These are phyloP conservation scores for Haematococcus sp. DNA, from an alignment of 139 green algal genomes.

Conservation along the genomic window DNA sequence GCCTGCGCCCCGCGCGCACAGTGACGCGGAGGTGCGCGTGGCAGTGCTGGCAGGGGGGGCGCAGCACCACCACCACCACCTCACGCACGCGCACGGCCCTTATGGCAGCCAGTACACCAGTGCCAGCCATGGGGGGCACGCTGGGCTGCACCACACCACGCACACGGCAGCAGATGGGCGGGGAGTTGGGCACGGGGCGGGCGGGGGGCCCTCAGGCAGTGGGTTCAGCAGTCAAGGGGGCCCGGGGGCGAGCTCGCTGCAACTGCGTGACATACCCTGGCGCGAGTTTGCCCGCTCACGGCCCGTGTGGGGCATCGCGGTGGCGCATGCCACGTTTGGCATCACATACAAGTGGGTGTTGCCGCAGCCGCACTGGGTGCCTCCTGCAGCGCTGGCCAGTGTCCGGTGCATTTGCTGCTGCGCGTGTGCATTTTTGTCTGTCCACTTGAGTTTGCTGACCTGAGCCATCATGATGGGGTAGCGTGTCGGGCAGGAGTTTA, in stretches of 20 bases:
- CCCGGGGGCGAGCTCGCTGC: not conserved
- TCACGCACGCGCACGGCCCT: not conserved
- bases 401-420: too few relatives aligned
- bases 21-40: too few relatives aligned
- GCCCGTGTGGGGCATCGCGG: constrained; percentile 20
- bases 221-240: too few relatives aligned
- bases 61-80: constrained; percentile 1
- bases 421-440: too few relatives aligned
- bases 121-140: too few relatives aligned
- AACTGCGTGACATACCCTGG: constrained; percentile 26
- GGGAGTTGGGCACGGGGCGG: too few relatives aligned
- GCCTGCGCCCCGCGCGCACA: not conserved
- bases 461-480: not conserved
- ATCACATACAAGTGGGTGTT: constrained; percentile 13
- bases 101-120: not conserved
- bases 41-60: not conserved
- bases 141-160: too few relatives aligned
- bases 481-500: too few relatives aligned
- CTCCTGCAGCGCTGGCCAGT: constrained; percentile 13
- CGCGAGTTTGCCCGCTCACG: constrained; percentile 11
- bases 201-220: too few relatives aligned
- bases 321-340: constrained; percentile 9
- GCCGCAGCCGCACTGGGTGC: too few relatives aligned
- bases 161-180: too few relatives aligned
- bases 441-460: too few relatives aligned